Base-by-base conservation (phyloP, 2,329 filamentous ascomycete genomes). In the Aspergillus udagawae region DNA sequence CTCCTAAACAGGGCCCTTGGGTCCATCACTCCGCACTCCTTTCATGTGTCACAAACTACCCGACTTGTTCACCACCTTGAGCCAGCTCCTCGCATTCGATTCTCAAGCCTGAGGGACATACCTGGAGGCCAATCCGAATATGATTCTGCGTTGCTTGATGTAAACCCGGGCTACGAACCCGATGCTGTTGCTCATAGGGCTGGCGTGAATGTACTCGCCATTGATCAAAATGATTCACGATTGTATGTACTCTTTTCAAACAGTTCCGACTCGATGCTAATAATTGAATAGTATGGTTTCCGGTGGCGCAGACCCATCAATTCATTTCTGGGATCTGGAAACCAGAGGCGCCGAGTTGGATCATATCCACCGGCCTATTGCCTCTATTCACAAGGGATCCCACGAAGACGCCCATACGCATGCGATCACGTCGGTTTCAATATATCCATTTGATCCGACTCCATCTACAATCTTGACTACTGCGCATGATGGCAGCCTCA, bases 321-420 rank as follows among this genome's bases (percentile, higher is more conserved):
- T 97, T 67, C 89, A 87, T 63, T 77, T 97, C 49, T 97, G 92
- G 92, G 88, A 97, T 74, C 82, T 97, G 6, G 89, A 96, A 67
- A 77, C 82, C 51, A 78, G 79, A 63, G 71, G 77, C 75, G 60
- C 71, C 60, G 59, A 72, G 72, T 38, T 80, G 80, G 67, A 80
- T 71, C 20, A 87, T 82, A 65, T 80, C n/a, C 69, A 77, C 50
- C 63, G 76, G 6, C 83, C 89, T 2, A 71, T 82, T 21, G 81
- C 79, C 51, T 78, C 77, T 50, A 64, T 76, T 52, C 68, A 66
- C 57, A 75, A 69, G 63, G 69, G 68, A 12, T 71, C 72, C 10
- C 70, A 75, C 38, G 58, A 67, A 14, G 70, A 68, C 3, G 72
- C 76, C 5, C 77, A 80, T 65, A 77, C 74, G 0, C 77, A 76